These are phyloP conservation scores for Sporisorium iseilematis-ciliati DNA, from an alignment of 1,284 basidiomycete species.

Conservation along the genomic window DNA sequence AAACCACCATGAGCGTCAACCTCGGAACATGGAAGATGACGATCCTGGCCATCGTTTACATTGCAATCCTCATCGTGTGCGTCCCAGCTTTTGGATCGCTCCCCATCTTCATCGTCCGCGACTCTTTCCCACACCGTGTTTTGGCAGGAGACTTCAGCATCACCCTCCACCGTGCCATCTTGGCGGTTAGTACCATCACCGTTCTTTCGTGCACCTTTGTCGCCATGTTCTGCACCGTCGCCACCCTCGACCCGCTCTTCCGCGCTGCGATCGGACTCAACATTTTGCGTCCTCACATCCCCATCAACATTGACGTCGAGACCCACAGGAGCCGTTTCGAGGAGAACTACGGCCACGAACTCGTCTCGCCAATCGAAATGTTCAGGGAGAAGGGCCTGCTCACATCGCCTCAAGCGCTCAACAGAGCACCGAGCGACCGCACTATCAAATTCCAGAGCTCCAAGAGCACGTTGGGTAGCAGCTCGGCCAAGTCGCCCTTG, in stretches of 20 bases:
- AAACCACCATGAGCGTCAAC: slow-evolving; percentile 1
- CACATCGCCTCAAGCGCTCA: no score
- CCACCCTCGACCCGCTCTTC: slow-evolving; percentile 36
- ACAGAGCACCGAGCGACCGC: neutral
- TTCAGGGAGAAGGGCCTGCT: no score
- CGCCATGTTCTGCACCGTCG: slow-evolving; percentile 22
- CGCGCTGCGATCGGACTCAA: slow-evolving; percentile 32
- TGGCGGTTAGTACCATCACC: slow-evolving; percentile 7
- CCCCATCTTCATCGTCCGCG: slow-evolving; percentile 19
- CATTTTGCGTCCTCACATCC: slow-evolving; percentile 9
- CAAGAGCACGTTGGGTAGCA: neutral
- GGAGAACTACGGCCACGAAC: neutral
- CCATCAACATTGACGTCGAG: slow-evolving; percentile 17
- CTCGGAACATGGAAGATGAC: slow-evolving; percentile 32
- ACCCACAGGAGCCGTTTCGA: slow-evolving; percentile 5
- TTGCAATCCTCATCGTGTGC: slow-evolving; percentile 3
- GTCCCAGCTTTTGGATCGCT: slow-evolving; percentile 10
- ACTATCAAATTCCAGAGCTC: neutral
- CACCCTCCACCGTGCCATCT: neutral
- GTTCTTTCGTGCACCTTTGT: slow-evolving; percentile 16
- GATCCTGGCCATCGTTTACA: slow-evolving; percentile 15
- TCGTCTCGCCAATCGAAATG: no score
- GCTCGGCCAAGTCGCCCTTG: neutral
- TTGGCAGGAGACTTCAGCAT: neutral
- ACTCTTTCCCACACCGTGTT: neutral